phyloP scores from a whole-genome alignment of 805 yeast species.

The Myxozyma geophila region DNA sequence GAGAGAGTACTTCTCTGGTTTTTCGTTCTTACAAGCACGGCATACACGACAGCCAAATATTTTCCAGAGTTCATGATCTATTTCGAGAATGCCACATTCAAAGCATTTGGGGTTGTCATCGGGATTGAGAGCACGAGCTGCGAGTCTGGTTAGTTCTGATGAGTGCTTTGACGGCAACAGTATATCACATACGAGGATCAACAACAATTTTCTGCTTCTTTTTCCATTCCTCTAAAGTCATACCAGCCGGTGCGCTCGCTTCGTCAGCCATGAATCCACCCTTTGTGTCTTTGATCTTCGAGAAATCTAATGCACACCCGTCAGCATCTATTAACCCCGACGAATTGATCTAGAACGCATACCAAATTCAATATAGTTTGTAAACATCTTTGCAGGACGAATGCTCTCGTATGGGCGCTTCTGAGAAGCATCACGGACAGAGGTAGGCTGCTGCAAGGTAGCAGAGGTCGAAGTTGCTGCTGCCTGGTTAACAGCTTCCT shows the following conservation, averaged over 20 bases:
- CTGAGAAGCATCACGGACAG: conserved; percentile 30
- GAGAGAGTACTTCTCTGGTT: conserved; percentile 86
- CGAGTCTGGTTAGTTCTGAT: background rate
- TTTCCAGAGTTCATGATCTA: conserved; percentile 71
- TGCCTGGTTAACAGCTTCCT: conserved; percentile 27
- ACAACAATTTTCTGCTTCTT: conserved; percentile 50
- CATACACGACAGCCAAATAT: conserved; percentile 82
- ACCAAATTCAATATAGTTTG: conserved; percentile 49
- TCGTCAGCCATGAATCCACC: conserved; percentile 79
- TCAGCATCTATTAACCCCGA: background rate
- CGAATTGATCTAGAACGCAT: background rate
- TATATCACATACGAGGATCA: conserved; percentile 28
- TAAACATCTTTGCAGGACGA: conserved; percentile 41
- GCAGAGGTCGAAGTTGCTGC: conserved; percentile 12
- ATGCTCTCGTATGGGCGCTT: conserved; percentile 36
- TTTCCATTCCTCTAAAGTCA: conserved; percentile 60
- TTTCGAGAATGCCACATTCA: conserved; percentile 75
- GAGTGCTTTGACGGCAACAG: background rate
- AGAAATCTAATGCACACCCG: conserved; percentile 61
- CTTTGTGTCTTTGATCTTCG: conserved; percentile 83
- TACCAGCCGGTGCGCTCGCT: conserved; percentile 42
- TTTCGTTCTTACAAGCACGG: conserved; percentile 67
- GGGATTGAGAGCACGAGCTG: conserved; percentile 72
- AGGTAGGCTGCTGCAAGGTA: conserved; percentile 1
- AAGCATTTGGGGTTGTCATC: conserved; percentile 77